These are phyloP conservation scores for Stagonosporopsis tanaceti DNA, from an alignment of 2,329 filamentous ascomycete species.

Conservation along the genomic window DNA sequence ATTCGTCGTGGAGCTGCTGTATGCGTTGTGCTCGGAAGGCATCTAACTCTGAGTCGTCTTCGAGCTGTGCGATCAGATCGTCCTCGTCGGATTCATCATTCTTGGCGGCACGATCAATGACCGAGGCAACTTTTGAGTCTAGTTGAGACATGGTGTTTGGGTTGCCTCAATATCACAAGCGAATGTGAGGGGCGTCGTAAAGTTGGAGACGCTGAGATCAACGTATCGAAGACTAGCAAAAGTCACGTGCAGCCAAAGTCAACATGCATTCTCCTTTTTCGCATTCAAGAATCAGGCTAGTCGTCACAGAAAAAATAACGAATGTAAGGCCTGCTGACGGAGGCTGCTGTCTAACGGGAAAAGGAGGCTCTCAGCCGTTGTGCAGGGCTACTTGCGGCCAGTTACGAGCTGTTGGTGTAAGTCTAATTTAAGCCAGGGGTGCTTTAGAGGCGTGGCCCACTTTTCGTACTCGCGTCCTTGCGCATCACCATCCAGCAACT, in stretches of 20 bases:
- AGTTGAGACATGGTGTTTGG: constrained; percentile 53
- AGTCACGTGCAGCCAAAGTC: constrained; percentile 16
- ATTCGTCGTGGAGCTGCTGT: constrained; percentile 65
- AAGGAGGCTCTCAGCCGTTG: constrained; percentile 17
- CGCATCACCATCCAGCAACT: constrained; percentile 30
- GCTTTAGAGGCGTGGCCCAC: constrained; percentile 28
- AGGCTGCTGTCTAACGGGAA: constrained; percentile 10
- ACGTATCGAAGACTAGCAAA: constrained; percentile 12
- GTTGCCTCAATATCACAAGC: constrained; percentile 16
- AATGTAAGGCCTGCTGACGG: constrained; percentile 1
- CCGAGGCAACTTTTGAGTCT: constrained; percentile 60
- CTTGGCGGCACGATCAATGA: constrained; percentile 55
- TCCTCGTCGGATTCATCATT: constrained; percentile 63
- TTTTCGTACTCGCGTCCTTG: constrained; percentile 37
- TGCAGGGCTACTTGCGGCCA: constrained; percentile 19
- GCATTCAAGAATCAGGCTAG: not conserved
- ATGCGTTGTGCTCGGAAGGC: constrained; percentile 65
- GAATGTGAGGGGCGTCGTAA: constrained; percentile 27
- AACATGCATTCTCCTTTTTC: constrained; percentile 1
- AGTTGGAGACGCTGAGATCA: constrained; percentile 12
- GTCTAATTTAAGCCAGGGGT: constrained; percentile 36
- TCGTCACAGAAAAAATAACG: not conserved
- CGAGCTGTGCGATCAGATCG: constrained; percentile 66
- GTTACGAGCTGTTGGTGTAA: constrained; percentile 19
- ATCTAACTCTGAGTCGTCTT: constrained; percentile 62